Evolutionary conservation across 2,329 filamentous ascomycete species (phyloP), one percentile per base, ranked within the genome.

Genomic region (Ophiostoma triangulosporum): DNA sequence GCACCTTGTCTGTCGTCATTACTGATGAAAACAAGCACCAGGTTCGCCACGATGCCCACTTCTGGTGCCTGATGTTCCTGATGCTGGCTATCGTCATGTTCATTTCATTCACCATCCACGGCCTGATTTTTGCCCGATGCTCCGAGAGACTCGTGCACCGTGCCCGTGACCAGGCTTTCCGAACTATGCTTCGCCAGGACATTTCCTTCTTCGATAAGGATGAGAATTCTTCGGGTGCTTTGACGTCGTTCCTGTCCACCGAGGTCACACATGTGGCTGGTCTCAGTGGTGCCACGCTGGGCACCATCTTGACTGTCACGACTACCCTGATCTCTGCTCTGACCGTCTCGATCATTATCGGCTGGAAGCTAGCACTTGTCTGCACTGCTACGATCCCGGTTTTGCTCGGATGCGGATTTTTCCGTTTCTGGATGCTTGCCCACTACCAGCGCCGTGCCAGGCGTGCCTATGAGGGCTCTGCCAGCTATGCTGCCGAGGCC

Each of bases 131-230:
- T 61, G 90, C 88, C 17, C 82, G 81, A 62, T 90, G 87, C 69
- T 93, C 88, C n/a, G 88, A 95, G 70, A 77, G 81, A 38, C 77
- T 97, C 24, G 78, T 96, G 53, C 86, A 88, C 64, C 82, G 88
- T 20, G 88, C 91, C 1, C 81, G 93, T 61, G 82, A 93, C 66
- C 75, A 74, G 54, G 86, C 89, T 6, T 96, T 98, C 73, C 78
- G 90, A 31, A 76, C 84, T 24, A 88, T 97, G 72, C 79, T 97
- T 51, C 86, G 90, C 59, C 91, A 97, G 68, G 93, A 97, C 58
- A 90, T 97, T 55, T 73, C 81, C 27, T 97, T 90, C 67, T 98
- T 96, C 61, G 93, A 97, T 66, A 76, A 75, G 45, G 87, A 94
- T 58, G 85, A 93, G 66, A 95, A 97, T 65, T 89, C 86, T 6